Percentiles rank a stretch among this genome's conserved stretches.
These are phyloP conservation scores for Microcyclospora pomicola DNA, from an alignment of 2,329 filamentous ascomycete genomes.

Conservation along the genomic window DNA sequence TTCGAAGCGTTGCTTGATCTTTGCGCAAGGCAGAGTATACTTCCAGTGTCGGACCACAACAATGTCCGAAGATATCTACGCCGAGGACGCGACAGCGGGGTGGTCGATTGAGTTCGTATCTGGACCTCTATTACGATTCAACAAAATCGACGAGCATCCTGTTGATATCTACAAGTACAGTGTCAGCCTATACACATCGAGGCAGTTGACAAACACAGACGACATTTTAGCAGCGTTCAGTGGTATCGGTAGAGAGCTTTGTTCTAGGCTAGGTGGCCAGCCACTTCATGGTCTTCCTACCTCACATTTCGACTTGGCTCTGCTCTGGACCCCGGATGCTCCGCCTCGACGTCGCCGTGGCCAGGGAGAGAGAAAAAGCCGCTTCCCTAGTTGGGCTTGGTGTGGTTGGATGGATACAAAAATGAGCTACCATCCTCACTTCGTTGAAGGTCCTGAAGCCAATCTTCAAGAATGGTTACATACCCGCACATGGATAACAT, in stretches of 20 bases:
- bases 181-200: slow-evolving; percentile 19
- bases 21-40: slow-evolving; percentile 20
- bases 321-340: slow-evolving; percentile 20
- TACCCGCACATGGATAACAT: slow-evolving; percentile 25
- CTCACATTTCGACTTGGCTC: slow-evolving; percentile 24
- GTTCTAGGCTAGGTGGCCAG: slow-evolving; percentile 11
- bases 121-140: slow-evolving; percentile 17
- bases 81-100: slow-evolving; percentile 10
- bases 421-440: slow-evolving; percentile 11
- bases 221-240: slow-evolving; percentile 25
- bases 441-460: slow-evolving; percentile 13
- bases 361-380: neutral
- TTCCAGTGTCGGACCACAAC: slow-evolving; percentile 17
- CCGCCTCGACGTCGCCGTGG: too few species aligned
- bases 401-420: slow-evolving; percentile 18
- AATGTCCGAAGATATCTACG: slow-evolving; percentile 19
- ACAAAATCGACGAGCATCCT: slow-evolving; percentile 14
- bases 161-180: slow-evolving; percentile 21
- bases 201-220: slow-evolving; percentile 13
- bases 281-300: slow-evolving; percentile 21
- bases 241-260: slow-evolving; percentile 19
- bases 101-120: slow-evolving; percentile 15
- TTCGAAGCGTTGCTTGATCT: slow-evolving; percentile 24
- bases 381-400: slow-evolving; percentile 27
- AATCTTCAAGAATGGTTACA: slow-evolving; percentile 24